Percentiles rank a stretch among this genome's conserved stretches.
Conservation (phyloP, 306 rosid genomes). For the Dalbergia oliveri region DNA sequence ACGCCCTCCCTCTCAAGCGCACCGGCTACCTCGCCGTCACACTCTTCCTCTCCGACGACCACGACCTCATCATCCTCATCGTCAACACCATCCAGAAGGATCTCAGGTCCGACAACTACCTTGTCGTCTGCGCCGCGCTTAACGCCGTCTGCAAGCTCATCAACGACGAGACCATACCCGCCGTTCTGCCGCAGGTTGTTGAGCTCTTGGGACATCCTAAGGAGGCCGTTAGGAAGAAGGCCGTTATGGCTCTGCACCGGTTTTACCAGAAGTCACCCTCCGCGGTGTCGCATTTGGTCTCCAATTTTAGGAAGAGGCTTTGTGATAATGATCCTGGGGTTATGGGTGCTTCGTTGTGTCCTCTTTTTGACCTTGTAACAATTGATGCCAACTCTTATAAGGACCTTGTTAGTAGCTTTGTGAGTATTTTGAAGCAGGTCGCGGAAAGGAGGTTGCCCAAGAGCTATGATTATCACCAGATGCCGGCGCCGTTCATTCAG, state of each 20-base stretch:
- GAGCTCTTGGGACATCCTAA: conserved; percentile 80
- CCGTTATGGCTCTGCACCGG: conserved; percentile 93
- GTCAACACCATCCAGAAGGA: conserved; percentile 98
- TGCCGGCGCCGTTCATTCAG: conserved; percentile 97
- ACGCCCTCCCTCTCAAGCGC: conserved; percentile 74
- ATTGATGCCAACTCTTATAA: conserved; percentile 68
- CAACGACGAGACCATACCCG: conserved; percentile 94
- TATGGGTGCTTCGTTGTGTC: conserved; percentile 92
- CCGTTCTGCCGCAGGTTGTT: conserved; percentile 86
- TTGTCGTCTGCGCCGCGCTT: conserved; percentile 87
- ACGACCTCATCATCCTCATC: conserved; percentile 91
- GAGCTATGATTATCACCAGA: conserved; percentile 86
- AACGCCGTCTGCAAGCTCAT: conserved; percentile 86
- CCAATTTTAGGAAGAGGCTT: conserved; percentile 78
- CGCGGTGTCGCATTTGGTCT: conserved; percentile 75
- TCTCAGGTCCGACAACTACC: conserved; percentile 82
- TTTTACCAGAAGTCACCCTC: conserved; percentile 80
- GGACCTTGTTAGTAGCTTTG: conserved; percentile 89
- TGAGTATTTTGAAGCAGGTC: conserved; percentile 88
- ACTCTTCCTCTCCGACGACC: conserved; percentile 79
- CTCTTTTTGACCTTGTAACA: conserved; percentile 72
- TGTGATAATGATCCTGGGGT: conserved; percentile 97
- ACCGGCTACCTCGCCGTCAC: conserved; percentile 97
- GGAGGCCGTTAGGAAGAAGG: conserved; percentile 89
- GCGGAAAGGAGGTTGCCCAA: conserved; percentile 89